Base-by-base conservation (phyloP, 2,329 filamentous ascomycete species). In the Aspergillus fijiensis region DNA sequence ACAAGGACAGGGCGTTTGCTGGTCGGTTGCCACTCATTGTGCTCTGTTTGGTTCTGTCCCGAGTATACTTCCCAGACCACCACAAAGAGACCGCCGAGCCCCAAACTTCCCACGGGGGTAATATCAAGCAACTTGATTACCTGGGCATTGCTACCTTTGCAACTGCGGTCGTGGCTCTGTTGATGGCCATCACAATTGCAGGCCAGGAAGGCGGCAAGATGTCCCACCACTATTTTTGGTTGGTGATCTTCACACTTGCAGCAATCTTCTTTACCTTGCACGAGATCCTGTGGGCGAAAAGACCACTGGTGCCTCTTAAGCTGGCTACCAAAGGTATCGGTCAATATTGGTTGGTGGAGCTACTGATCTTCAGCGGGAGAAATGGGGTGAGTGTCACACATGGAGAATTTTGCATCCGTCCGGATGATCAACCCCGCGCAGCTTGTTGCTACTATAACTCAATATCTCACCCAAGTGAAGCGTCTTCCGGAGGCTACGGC, bases 311-410 rank as follows among this genome's bases (percentile, higher is more conserved):
- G 3, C 48, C 55, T 7, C n/a, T 57, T 1, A 27, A 31, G 16
- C 31, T 57, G 21, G 23, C 42, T 12, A 55, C 52, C 11, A 29
- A 57, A 25, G 55, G 49, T 3, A 33, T 57, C n/a, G 55, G 48
- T 4, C 48, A 50, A 31, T 57, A 50, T 31, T 57, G 55, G 55
- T 31, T 57, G 48, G 47, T 51, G 21, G 47, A 51, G 21, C 23
- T 57, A 7, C 14, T 51, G 14, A 3, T 51, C 12, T 57, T 57
- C 39, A 45, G 55, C 5, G 55, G 55, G 19, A 31, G 55, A 5
- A 31, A 19, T 19, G 55, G 47, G 23, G 47, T 57, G 27, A 27
- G 55, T 51, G 9, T 3, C 16, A 16, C n/a, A 5, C 10, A 7
- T 5, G 0, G 16, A 23, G 4, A 23, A 4, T 4, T 19, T 4